These are phyloP conservation scores for Suhomyces yuchorum DNA, from an alignment of 1,139 yeast species.

Conservation along the genomic window DNA sequence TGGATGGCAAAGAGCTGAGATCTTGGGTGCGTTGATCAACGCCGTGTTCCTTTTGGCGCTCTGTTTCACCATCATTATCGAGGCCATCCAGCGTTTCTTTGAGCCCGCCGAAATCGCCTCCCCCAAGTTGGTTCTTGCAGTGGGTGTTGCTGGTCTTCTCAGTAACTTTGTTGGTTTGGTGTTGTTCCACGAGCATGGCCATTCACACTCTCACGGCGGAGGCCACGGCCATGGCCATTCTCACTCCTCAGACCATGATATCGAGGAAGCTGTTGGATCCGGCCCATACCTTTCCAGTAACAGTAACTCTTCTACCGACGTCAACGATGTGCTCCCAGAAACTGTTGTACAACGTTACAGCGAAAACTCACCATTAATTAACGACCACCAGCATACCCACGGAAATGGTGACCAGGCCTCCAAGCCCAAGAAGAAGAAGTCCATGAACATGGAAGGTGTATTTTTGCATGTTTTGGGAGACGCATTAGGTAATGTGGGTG, in stretches of 20 bases:
- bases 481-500: conserved; percentile 94
- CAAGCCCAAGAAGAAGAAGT: conserved; percentile 44
- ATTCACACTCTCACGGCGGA: conserved; percentile 30
- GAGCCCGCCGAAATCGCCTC: conserved; percentile 77
- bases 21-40: conserved; percentile 88
- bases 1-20: conserved; percentile 97
- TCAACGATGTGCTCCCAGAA: conserved; percentile 43
- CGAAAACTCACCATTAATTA: conserved; percentile 10
- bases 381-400: conserved; percentile 16
- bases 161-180: conserved; percentile 84
- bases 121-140: conserved; percentile 77
- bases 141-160: conserved; percentile 79
- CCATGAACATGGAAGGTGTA: conserved; percentile 96
- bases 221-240: conserved; percentile 11
- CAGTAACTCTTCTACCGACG: conserved; percentile 26
- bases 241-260: conserved; percentile 13
- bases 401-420: conserved; percentile 7
- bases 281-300: conserved; percentile 15
- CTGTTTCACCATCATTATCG: conserved; percentile 88
- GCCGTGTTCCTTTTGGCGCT: conserved; percentile 91
- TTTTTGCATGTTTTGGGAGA: conserved; percentile 94
- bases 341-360: conserved; percentile 36
- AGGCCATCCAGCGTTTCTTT: conserved; percentile 87
- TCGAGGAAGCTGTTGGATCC: conserved; percentile 29
- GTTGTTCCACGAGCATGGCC: conserved; percentile 91